Conservation (phyloP, 2,329 filamentous ascomycete genomes). For the Fusarium verrucosum region DNA sequence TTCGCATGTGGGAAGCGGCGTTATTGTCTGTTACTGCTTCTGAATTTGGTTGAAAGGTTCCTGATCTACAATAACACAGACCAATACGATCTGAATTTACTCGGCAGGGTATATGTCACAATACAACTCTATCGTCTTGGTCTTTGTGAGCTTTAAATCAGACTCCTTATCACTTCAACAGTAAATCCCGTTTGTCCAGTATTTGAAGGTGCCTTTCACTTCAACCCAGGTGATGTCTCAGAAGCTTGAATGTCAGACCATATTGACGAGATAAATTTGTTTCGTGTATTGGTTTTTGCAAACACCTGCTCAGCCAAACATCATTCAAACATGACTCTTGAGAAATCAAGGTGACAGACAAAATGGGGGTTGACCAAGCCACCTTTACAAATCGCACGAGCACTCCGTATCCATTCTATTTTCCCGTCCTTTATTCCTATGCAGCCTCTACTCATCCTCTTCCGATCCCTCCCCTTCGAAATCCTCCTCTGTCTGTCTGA, state of each 20-base stretch:
- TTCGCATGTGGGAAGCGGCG: slow-evolving; percentile 27
- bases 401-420: not conserved
- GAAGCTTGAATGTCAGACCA: not conserved
- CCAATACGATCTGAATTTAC: not conserved
- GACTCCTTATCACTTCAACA: not conserved
- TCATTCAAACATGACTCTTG: not conserved
- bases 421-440: not conserved
- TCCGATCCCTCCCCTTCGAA: slow-evolving; percentile 59
- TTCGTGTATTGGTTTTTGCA: not conserved
- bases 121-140: not conserved
- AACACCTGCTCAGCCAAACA: not conserved
- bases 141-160: not conserved
- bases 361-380: not conserved
- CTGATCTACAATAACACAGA: slow-evolving; percentile 18
- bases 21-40: no score
- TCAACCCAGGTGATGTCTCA: not conserved
- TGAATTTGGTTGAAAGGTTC: no score
- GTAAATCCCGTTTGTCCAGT: not conserved
- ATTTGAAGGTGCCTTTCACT: not conserved
- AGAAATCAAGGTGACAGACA: not conserved
- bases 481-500: slow-evolving; percentile 74
- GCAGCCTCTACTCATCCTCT: slow-evolving; percentile 38
- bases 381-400: not conserved
- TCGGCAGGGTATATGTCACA: not conserved
- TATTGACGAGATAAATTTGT: not conserved